Base-by-base conservation (phyloP, 192 early-diverging fungal genomes). In the Podila epicladia region DNA sequence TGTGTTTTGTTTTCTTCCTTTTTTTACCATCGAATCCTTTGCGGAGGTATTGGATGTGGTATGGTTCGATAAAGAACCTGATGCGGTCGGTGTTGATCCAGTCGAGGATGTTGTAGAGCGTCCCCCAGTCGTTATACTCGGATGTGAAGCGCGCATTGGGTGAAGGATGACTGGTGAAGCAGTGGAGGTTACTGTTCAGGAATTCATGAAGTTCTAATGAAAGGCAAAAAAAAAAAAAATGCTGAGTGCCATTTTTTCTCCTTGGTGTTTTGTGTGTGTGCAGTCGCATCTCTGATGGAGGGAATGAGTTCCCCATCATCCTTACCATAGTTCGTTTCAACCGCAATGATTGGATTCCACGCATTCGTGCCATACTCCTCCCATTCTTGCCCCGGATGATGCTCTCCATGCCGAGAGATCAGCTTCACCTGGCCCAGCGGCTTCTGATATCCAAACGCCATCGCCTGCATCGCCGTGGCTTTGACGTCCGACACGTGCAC, bases 1-100 rank as follows among this genome's bases (percentile, higher is more conserved):
- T n/a, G n/a, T n/a, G n/a, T n/a, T n/a, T n/a, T n/a, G n/a, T n/a
- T n/a, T n/a, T n/a, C n/a, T n/a, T n/a, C n/a, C n/a, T 17, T 13
- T 45, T 45, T 45, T 45, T 48, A 72, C 64, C 64, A 59, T 65
- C n/a, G 35, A 73, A 73, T 29, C 37, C 63, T 31, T 58, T 20
- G 7, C 71, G 51, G 13, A 73, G 63, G 57, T 73, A 73, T 19
- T 11, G 22, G 35, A 73, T 73, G 1, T 73, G 22, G 13, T 7
- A 3, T 20, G 58, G 15, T 5, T n/a, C 0, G 41, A 67, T 31
- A 12, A 11, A 45, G 29, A 2, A 2, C 17, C 0, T 38, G 28
- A 9, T 17, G 0, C 41, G 3, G 59, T 4, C 1, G 35, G 1
- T 9, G 12, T 22, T 51, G 12, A 51, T 61, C 26, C 2, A 12